Percentiles rank a stretch among this genome's conserved stretches.
Evolutionary conservation across 140 eudicot species (phyloP).

Genomic region (Oenanthe javanica): DNA sequence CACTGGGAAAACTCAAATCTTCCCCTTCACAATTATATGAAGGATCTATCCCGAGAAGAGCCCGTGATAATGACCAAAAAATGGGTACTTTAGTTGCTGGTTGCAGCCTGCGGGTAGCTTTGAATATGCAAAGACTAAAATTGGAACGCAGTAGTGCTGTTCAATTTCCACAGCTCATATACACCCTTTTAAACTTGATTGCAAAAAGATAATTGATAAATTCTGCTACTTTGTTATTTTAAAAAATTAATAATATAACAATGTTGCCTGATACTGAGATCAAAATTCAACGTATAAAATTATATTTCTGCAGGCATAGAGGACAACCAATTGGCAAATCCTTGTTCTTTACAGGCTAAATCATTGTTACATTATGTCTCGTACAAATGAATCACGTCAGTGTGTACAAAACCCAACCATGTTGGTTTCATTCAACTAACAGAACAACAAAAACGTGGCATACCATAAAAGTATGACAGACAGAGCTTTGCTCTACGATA

Average conservation of each 20-base stretch:
- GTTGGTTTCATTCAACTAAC: conserved; percentile 20
- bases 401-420: conserved; percentile 20
- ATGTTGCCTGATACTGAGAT: background rate
- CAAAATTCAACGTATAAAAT: background rate
- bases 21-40: background rate
- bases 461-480: conserved; percentile 2
- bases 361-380: conserved; percentile 8
- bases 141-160: background rate
- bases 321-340: background rate
- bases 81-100: background rate
- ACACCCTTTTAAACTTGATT: background rate
- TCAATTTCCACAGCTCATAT: too few species aligned
- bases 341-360: conserved; percentile 1
- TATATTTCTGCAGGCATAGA: background rate
- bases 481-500: conserved; percentile 40
- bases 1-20: background rate
- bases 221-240: background rate
- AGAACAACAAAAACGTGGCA: conserved; percentile 13
- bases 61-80: background rate
- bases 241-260: background rate
- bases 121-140: background rate
- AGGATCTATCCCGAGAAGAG: background rate
- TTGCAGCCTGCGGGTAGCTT: background rate
- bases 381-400: conserved; percentile 14
- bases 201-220: background rate